Conservation (phyloP, 2,329 filamentous ascomycete genomes). For the Xylariaceae sp. region DNA sequence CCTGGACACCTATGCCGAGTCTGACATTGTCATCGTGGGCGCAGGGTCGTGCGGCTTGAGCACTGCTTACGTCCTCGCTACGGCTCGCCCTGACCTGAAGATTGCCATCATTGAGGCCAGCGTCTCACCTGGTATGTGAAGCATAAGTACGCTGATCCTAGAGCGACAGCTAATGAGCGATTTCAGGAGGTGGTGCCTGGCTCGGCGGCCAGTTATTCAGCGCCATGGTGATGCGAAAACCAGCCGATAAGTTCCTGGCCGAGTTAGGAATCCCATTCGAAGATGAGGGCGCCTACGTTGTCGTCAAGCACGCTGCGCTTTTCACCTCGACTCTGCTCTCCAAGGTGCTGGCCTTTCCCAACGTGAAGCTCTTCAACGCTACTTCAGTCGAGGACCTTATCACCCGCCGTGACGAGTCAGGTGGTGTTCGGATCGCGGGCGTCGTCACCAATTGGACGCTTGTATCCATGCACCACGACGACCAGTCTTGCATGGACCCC, state of each 20-base stretch:
- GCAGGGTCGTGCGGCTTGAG: slow-evolving; percentile 85
- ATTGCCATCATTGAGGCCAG: slow-evolving; percentile 88
- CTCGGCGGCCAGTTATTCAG: slow-evolving; percentile 91
- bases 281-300: slow-evolving; percentile 82
- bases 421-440: slow-evolving; percentile 68
- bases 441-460: slow-evolving; percentile 97
- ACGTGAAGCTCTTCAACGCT: slow-evolving; percentile 95
- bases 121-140: slow-evolving; percentile 62
- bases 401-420: slow-evolving; percentile 59
- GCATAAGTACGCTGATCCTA: background rate
- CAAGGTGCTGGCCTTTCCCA: slow-evolving; percentile 78
- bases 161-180: slow-evolving; percentile 2
- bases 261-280: slow-evolving; percentile 83
- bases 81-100: slow-evolving; percentile 80
- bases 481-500: slow-evolving; percentile 94
- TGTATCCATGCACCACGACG: slow-evolving; percentile 80
- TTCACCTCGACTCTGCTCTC: slow-evolving; percentile 86
- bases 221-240: slow-evolving; percentile 93
- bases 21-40: slow-evolving; percentile 88
- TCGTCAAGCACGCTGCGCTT: slow-evolving; percentile 89
- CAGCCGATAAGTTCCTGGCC: slow-evolving; percentile 76
- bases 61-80: slow-evolving; percentile 78
- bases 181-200: slow-evolving; percentile 75
- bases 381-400: slow-evolving; percentile 90
- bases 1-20: slow-evolving; percentile 83